Percentiles rank a stretch among this genome's conserved stretches.
phyloP scores from a whole-genome alignment of 1,139 yeast genomes.

The Diutina neorugosa region DNA sequence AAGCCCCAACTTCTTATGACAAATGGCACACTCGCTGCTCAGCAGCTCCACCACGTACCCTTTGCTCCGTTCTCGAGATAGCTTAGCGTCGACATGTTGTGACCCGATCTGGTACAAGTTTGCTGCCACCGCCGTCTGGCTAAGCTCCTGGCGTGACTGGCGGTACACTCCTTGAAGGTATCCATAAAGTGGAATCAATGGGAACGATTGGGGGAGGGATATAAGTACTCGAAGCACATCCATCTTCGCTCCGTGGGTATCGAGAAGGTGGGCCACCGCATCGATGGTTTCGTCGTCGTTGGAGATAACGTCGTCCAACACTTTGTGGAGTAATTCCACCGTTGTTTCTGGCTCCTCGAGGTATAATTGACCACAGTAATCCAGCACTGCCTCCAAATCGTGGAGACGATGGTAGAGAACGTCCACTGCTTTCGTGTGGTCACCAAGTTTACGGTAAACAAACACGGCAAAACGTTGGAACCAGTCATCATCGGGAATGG shows the following conservation, averaged over 20 bases:
- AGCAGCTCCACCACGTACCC: background rate
- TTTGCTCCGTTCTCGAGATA: background rate
- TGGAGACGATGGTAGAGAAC: constrained; percentile 48
- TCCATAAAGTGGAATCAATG: background rate
- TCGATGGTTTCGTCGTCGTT: constrained; percentile 1
- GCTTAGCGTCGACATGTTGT: background rate
- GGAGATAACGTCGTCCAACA: background rate
- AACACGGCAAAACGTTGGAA: constrained; percentile 39
- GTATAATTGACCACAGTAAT: constrained; percentile 46
- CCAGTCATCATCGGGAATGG: constrained; percentile 25
- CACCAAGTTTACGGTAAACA: constrained; percentile 47
- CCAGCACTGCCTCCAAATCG: constrained; percentile 46
- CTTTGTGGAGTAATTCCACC: background rate
- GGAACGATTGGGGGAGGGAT: background rate
- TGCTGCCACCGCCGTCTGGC: background rate
- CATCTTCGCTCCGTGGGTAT: background rate
- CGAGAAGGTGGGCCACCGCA: background rate
- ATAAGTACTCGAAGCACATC: background rate
- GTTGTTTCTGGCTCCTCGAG: constrained; percentile 7
- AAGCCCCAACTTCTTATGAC: constrained; percentile 1
- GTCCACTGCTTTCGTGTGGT: constrained; percentile 54
- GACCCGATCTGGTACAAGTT: background rate
- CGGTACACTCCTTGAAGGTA: background rate
- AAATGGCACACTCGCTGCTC: background rate
- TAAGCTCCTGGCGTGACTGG: background rate